phyloP scores from a whole-genome alignment of 768 basidiomycete genomes.

The Leccinum longicurvipes region DNA sequence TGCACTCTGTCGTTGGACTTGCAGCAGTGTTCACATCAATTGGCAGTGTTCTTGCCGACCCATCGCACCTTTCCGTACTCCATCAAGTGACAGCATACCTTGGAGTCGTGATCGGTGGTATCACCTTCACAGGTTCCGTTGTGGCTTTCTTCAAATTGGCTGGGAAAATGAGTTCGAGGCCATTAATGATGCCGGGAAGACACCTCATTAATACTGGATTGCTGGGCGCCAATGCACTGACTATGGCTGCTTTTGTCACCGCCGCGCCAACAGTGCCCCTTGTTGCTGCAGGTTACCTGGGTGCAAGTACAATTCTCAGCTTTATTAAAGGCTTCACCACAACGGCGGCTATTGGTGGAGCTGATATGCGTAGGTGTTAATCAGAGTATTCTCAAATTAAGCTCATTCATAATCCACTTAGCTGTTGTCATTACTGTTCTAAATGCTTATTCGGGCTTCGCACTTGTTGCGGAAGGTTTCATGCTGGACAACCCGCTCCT shows the following conservation, averaged over 20 bases:
- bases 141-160: constrained; percentile 88
- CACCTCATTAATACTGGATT: constrained; percentile 72
- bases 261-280: constrained; percentile 67
- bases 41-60: constrained; percentile 72
- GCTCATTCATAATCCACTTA: constrained; percentile 27
- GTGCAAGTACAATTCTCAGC: constrained; percentile 69
- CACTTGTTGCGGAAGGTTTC: constrained; percentile 88
- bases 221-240: constrained; percentile 65
- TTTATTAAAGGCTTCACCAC: constrained; percentile 86
- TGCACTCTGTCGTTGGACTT: constrained; percentile 88
- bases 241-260: constrained; percentile 76
- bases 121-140: constrained; percentile 88
- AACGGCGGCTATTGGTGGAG: constrained; percentile 89
- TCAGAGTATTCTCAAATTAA: not conserved
- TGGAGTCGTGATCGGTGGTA: constrained; percentile 81
- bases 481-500: constrained; percentile 87
- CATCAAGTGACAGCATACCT: constrained; percentile 85
- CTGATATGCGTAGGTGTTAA: constrained; percentile 78
- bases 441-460: constrained; percentile 90
- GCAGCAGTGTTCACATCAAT: constrained; percentile 87
- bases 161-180: constrained; percentile 73
- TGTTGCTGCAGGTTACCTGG: constrained; percentile 75
- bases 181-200: constrained; percentile 69
- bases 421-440: constrained; percentile 89
- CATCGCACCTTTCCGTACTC: constrained; percentile 63